Evolutionary conservation across 2,329 filamentous ascomycete species (phyloP).

Genomic region (Emydomyces testavorans): DNA sequence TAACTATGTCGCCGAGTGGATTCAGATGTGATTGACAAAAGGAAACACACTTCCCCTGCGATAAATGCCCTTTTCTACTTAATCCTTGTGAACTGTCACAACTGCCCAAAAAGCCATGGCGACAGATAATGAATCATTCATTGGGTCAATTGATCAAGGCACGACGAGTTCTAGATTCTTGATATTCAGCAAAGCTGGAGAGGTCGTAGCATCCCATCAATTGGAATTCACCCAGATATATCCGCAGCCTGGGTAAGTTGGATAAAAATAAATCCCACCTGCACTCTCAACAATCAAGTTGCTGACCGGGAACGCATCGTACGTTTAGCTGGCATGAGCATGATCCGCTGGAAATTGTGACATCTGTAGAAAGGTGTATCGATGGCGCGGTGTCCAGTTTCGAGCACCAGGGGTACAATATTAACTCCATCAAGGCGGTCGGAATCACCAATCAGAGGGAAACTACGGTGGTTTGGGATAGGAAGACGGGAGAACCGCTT

Average conservation of each 20-base stretch:
- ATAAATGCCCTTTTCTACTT: background rate
- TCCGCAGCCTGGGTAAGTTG: constrained; percentile 71
- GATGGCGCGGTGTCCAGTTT: constrained; percentile 64
- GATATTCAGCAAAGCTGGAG: constrained; percentile 71
- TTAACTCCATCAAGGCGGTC: constrained; percentile 59
- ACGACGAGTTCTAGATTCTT: constrained; percentile 84
- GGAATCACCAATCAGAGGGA: constrained; percentile 89
- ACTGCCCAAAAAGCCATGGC: background rate
- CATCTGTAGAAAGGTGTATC: constrained; percentile 68
- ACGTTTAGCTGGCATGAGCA: constrained; percentile 72
- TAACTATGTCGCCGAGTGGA: too few species aligned
- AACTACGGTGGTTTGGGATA: constrained; percentile 77
- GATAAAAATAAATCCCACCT: too few species aligned
- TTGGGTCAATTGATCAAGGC: constrained; percentile 82
- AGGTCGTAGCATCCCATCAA: constrained; percentile 71
- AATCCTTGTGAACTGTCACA: background rate
- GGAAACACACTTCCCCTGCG: too few species aligned
- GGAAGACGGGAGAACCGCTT: constrained; percentile 66
- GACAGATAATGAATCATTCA: constrained; percentile 39
- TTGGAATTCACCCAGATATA: constrained; percentile 79
- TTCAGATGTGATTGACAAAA: too few species aligned
- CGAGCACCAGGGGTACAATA: constrained; percentile 54
- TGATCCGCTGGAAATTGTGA: constrained; percentile 64
- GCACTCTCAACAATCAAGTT: too few species aligned
- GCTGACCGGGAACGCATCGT: background rate